These are phyloP conservation scores for Arthrobotrys sinensis DNA, from an alignment of 2,329 filamentous ascomycete genomes.

Conservation along the genomic window DNA sequence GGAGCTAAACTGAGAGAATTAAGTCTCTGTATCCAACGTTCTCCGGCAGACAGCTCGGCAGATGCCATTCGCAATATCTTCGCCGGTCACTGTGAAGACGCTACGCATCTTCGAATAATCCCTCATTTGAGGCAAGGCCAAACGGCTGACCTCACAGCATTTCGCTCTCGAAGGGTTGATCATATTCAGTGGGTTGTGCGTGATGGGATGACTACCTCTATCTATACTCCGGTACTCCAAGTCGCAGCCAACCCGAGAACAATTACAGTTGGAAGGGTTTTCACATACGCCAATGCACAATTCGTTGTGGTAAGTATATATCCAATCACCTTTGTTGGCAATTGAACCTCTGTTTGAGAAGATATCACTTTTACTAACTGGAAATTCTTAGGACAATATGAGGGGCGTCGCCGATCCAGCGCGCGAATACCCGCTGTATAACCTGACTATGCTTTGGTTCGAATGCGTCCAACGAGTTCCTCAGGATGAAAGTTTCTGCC, in stretches of 20 bases:
- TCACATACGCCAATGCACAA: conserved; percentile 7
- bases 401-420: background rate
- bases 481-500: background rate
- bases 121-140: conserved; percentile 15
- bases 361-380: background rate
- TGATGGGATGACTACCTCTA: background rate
- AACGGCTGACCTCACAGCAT: conserved; percentile 3
- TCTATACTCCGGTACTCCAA: conserved; percentile 16
- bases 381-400: background rate
- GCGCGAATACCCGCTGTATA: background rate
- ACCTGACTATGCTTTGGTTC: background rate
- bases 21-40: conserved; percentile 30
- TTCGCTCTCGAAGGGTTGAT: conserved; percentile 6
- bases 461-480: background rate
- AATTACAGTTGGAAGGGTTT: conserved; percentile 1
- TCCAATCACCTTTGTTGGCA: background rate
- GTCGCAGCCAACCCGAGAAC: conserved; percentile 1
- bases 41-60: background rate
- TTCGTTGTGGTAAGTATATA: conserved; percentile 24
- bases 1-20: conserved; percentile 18
- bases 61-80: conserved; percentile 24
- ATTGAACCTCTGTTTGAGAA: background rate
- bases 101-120: conserved; percentile 18
- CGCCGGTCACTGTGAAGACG: conserved; percentile 23
- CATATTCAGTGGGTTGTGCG: conserved; percentile 31